Evolutionary conservation across 1,139 yeast genomes (phyloP), one percentile per base, ranked within the genome.

Genomic region (Yamadazyma oceani): DNA sequence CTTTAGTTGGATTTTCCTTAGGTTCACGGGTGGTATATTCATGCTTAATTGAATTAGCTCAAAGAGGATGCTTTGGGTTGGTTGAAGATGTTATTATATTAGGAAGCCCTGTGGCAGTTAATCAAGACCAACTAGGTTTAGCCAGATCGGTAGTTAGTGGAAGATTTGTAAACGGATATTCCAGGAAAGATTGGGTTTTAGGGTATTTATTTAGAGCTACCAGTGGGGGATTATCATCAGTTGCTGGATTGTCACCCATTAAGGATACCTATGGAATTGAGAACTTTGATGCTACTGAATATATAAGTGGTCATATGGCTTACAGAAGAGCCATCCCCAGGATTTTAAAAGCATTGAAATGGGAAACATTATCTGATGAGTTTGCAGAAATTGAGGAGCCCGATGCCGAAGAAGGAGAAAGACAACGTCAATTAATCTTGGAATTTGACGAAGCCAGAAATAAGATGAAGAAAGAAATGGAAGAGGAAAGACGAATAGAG

Each of bases 361-460:
- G 95, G 82, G 85, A 87, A 44, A 86, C 92, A 2, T 60, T 89
- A 35, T 80, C 85, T 48, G 98, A 92, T 46, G 96, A 90, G 56
- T 92, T 94, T 58, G 83, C 86, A 12, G 99, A 94, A 60, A 90
- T 94, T 47, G 97, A 90, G 55, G 97, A 92, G 53, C 95, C 97
- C 0, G 96, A 92, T 58, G 89, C 95, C 2, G 96, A 87, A 48
- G 82, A 84, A 54, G 77, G 81, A 15, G 89, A 88, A 49, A 80
- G 85, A 48, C 94, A 89, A 53, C 71, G 96, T 43, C 82, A 87
- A 54, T 69, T 92, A 49, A 73, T 92, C 15, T 70, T 73, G 41
- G 97, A 92, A 54, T 85, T 89, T 50, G 96, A 88, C 46, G 89
- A 84, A 49, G 95, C 95, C 0, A 75, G 87, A 41, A 82, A 81